Base-by-base conservation (phyloP, 1,139 yeast genomes). In the Pichia sp. region DNA sequence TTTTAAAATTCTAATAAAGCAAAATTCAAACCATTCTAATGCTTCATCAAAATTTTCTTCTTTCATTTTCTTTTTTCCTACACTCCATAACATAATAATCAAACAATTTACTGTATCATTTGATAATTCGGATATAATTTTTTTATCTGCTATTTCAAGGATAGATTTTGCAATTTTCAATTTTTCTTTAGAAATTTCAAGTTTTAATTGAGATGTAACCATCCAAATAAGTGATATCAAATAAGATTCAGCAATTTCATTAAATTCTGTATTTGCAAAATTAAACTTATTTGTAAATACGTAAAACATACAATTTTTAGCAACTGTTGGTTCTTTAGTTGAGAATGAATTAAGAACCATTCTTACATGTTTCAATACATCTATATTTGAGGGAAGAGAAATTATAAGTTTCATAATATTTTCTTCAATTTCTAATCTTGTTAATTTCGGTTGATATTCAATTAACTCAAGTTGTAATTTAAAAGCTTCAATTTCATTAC, bases 51-150 rank as follows among this genome's bases (percentile, higher is more conserved):
- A 38, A 4, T 39, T 20, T 1, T 33, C 38, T 4, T 42, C 45
- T 29, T 62, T 61, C 28, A 46, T 42, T 8, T 45, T 46, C 13
- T 45, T 42, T 33, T 57, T 57, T 0, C 64, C 65, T 18, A 47
- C 44, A n/a, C 60, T 62, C 65, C 66, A 64, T n/a, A 64, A 34
- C 28, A 63, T 43, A 1, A 64, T 55, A 4, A 57, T 47, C 1
- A 55, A 33, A 26, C 63, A 49, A 11, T 56, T 50, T 11, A 58
- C 44, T 5, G 60, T 50, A 14, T 52, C 52, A 24, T 46, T 48
- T 1, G 59, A 51, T 3, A 62, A 38, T 4, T 41, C 41, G 14
- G 38, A 51, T 2, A 46, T 23, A 14, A 62, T 50, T 3, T 53
- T 50, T 25, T 50, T 59, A 31, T 61, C 62, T 1, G 57, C 49